Percentiles rank a stretch among this genome's conserved stretches.
Conservation (phyloP, 2,329 filamentous ascomycete genomes). For the Verticillium klebahnii region DNA sequence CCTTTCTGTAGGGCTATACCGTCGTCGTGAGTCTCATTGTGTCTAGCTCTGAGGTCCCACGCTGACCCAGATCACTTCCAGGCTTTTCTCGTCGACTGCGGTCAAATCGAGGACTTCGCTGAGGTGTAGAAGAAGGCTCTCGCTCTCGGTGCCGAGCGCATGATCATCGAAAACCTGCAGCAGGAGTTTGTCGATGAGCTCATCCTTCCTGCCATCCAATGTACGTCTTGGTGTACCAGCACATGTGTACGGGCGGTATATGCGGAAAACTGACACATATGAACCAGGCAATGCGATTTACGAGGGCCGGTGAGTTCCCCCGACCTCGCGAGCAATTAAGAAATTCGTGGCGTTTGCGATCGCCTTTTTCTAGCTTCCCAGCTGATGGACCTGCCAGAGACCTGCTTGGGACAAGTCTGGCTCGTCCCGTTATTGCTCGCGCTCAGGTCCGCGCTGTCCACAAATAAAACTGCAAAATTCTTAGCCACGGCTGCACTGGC, state of each 20-base stretch:
- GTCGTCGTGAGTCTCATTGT: too few species aligned
- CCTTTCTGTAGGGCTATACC: too few species aligned
- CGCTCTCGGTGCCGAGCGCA: slow-evolving; percentile 13
- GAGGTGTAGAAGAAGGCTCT: background rate
- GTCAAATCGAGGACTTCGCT: too few species aligned
- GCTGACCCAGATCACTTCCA: too few species aligned
- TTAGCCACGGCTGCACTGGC: slow-evolving; percentile 53
- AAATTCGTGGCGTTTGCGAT: too few species aligned
- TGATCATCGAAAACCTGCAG: slow-evolving; percentile 57
- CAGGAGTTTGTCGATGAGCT: slow-evolving; percentile 72
- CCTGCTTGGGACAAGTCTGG: slow-evolving; percentile 48
- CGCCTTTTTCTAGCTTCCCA: too few species aligned
- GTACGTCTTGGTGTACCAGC: slow-evolving; percentile 17
- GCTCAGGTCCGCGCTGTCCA: slow-evolving; percentile 39
- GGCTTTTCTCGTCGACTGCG: too few species aligned
- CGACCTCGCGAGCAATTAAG: too few species aligned
- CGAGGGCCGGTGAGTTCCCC: slow-evolving; percentile 41
- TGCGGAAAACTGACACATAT: slow-evolving; percentile 5
- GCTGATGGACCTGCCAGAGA: slow-evolving; percentile 4
- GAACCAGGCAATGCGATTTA: slow-evolving; percentile 45
- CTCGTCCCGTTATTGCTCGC: slow-evolving; percentile 62
- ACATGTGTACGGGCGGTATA: background rate
- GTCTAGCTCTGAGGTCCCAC: too few species aligned
- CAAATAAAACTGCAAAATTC: slow-evolving; percentile 30
- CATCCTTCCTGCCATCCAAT: slow-evolving; percentile 71